Percentiles rank a stretch among this genome's conserved stretches.
These are phyloP conservation scores for Paxillus ammoniavirescens DNA, from an alignment of 768 basidiomycete genomes.

Conservation along the genomic window DNA sequence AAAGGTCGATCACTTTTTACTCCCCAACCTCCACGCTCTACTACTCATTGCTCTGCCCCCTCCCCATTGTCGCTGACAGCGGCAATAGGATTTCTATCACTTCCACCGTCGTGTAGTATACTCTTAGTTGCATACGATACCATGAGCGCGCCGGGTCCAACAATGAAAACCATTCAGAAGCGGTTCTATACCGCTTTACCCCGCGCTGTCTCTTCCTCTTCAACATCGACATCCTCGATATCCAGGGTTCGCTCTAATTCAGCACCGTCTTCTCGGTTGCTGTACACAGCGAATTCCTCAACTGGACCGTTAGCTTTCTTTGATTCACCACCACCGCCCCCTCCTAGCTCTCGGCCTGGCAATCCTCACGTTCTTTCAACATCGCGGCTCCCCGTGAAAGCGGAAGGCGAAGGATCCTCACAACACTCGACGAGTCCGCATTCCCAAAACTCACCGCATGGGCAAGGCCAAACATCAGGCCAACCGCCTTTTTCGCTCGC, in stretches of 20 bases:
- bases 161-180: constrained; percentile 52
- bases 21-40: neutral
- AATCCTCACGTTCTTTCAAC: constrained; percentile 39
- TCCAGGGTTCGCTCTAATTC: constrained; percentile 47
- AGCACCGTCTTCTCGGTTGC: constrained; percentile 37
- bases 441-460: constrained; percentile 35
- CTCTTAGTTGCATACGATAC: neutral
- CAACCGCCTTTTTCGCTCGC: constrained; percentile 41
- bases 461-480: constrained; percentile 32
- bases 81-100: constrained; percentile 6
- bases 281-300: constrained; percentile 38
- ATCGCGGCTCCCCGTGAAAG: constrained; percentile 45
- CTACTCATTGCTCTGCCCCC: neutral
- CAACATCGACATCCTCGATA: constrained; percentile 30
- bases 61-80: constrained; percentile 10
- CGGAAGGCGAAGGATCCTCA: constrained; percentile 43
- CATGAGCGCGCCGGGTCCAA: constrained; percentile 38
- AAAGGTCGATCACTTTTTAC: neutral
- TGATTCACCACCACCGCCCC: constrained; percentile 38
- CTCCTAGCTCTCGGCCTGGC: constrained; percentile 39
- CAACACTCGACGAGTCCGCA: constrained; percentile 31
- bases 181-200: constrained; percentile 47
- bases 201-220: constrained; percentile 28
- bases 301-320: constrained; percentile 39
- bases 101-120: neutral